A percentile compares a stretch with the other conserved stretches of the same genome.
These are phyloP conservation scores for Colletotrichum limetticola DNA, from an alignment of 2,329 filamentous ascomycete genomes.

Conservation along the genomic window DNA sequence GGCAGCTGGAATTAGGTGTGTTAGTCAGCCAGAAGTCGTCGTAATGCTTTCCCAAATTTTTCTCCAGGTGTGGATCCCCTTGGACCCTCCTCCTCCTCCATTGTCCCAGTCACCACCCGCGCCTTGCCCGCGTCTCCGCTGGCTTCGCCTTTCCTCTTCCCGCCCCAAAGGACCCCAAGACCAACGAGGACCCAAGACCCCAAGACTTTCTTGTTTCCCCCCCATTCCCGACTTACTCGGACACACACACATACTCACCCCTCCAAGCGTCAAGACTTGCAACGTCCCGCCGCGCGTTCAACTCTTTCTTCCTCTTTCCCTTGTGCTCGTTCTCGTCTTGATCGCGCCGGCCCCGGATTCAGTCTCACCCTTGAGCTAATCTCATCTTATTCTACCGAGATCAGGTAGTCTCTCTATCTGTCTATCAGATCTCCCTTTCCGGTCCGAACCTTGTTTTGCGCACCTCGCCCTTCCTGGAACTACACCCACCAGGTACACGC, in stretches of 20 bases:
- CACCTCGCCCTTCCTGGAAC: not conserved
- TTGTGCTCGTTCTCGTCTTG: not conserved
- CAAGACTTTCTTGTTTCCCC: constrained; percentile 16
- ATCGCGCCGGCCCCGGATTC: not conserved
- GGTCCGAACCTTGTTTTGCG: not conserved
- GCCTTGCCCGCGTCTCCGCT: not conserved
- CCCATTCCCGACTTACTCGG: not conserved
- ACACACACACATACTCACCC: not conserved
- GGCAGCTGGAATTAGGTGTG: constrained; percentile 3
- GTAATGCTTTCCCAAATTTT: constrained; percentile 36
- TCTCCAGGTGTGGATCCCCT: constrained; percentile 19
- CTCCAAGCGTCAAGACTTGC: not conserved
- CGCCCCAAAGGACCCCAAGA: constrained; percentile 4
- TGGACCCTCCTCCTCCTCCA: not conserved
- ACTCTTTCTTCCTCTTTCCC: not conserved
- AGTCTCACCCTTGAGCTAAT: not conserved
- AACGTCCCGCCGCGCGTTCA: not conserved
- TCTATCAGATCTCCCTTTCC: not conserved
- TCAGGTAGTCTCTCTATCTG: not conserved
- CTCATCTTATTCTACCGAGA: not conserved
- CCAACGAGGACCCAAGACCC: constrained; percentile 15
- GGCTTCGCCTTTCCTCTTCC: not conserved
- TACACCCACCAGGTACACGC: no score
- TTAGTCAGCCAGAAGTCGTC: constrained; percentile 34
- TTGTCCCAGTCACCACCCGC: not conserved